These are phyloP conservation scores for Karstenula rhodostoma DNA, from an alignment of 2,329 filamentous ascomycete species.

Conservation along the genomic window DNA sequence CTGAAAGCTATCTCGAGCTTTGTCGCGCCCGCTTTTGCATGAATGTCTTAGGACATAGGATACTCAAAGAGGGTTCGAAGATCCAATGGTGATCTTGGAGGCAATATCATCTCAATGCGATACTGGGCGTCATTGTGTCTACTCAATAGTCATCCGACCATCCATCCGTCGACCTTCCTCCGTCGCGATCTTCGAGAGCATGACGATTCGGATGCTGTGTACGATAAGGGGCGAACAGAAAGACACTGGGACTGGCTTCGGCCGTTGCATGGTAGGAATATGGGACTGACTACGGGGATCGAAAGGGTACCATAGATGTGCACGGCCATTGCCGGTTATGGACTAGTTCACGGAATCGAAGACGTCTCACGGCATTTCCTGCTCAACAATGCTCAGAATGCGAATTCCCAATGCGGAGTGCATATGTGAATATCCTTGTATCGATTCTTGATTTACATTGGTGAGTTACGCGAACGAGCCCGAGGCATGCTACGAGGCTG, in stretches of 20 bases:
- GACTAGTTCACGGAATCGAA: not conserved
- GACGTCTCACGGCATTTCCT: not conserved
- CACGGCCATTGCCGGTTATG: not conserved
- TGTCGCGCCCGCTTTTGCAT: constrained; percentile 43
- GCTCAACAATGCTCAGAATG: not conserved
- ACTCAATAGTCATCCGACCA: not conserved
- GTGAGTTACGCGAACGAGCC: not conserved
- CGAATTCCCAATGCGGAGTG: not conserved
- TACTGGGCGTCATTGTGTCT: too few relatives aligned
- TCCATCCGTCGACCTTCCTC: too few relatives aligned
- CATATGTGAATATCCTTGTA: not conserved
- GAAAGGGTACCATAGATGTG: not conserved
- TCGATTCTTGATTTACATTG: not conserved
- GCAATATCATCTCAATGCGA: too few relatives aligned
- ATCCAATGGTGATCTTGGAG: not conserved
- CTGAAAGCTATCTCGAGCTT: constrained; percentile 72
- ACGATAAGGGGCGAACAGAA: not conserved
- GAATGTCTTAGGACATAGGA: not conserved
- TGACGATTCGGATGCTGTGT: not conserved
- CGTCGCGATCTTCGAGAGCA: not conserved
- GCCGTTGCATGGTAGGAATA: not conserved
- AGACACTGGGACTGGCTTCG: not conserved
- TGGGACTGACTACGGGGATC: too few relatives aligned
- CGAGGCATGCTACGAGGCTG: not conserved
- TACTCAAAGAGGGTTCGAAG: not conserved